phyloP scores from a whole-genome alignment of 2,329 filamentous ascomycete genomes.

The Didymella sp. region DNA sequence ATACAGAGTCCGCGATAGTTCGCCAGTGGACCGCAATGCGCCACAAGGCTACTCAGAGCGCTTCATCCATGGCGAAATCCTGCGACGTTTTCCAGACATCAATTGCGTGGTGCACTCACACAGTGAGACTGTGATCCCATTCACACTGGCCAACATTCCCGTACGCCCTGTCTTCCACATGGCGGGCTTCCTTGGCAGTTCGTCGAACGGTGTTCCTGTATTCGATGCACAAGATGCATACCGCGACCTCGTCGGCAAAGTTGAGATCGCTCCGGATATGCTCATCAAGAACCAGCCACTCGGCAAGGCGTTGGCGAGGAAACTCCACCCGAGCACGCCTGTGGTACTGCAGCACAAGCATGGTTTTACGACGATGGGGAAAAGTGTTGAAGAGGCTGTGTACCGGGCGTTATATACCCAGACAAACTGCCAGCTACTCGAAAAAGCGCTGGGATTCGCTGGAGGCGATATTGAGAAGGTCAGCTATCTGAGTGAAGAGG shows the following conservation, averaged over 20 bases:
- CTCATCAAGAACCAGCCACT: slow-evolving; percentile 35
- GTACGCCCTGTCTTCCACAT: slow-evolving; percentile 49
- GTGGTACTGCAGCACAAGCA: slow-evolving; percentile 53
- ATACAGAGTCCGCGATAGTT: slow-evolving; percentile 54
- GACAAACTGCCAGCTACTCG: slow-evolving; percentile 44
- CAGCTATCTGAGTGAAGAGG: slow-evolving; percentile 46
- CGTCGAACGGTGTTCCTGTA: slow-evolving; percentile 8
- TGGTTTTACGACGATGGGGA: slow-evolving; percentile 52
- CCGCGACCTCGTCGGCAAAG: slow-evolving; percentile 35
- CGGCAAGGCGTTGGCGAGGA: slow-evolving; percentile 33
- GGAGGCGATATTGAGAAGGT: slow-evolving; percentile 37
- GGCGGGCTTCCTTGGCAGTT: slow-evolving; percentile 49
- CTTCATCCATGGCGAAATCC: slow-evolving; percentile 53
- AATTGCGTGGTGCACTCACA: slow-evolving; percentile 54
- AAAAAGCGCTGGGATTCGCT: slow-evolving; percentile 41
- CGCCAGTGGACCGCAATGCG: slow-evolving; percentile 51
- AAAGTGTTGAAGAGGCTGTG: slow-evolving; percentile 51
- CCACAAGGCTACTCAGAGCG: slow-evolving; percentile 52
- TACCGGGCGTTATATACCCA: slow-evolving; percentile 53
- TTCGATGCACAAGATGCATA: slow-evolving; percentile 28
- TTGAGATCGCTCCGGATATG: slow-evolving; percentile 29
- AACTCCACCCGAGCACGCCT: slow-evolving; percentile 22
- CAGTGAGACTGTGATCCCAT: slow-evolving; percentile 51
- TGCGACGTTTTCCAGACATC: slow-evolving; percentile 48
- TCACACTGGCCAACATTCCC: slow-evolving; percentile 44